A percentile compares a stretch with the other conserved stretches of the same genome.
phyloP scores from a whole-genome alignment of 2,329 filamentous ascomycete genomes.

The Paecilomyces variotii region DNA sequence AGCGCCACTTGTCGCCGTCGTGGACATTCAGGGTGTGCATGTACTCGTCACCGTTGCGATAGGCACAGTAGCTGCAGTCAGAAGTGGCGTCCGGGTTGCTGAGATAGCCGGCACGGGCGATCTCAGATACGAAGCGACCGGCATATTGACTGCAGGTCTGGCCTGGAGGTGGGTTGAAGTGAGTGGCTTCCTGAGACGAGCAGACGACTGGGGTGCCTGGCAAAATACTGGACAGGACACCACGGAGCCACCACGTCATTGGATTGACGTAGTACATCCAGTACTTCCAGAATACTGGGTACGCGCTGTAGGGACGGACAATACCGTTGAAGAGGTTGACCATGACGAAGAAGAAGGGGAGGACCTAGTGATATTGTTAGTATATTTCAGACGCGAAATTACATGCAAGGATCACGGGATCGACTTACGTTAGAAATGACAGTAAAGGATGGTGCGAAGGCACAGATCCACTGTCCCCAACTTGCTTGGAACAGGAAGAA shows the following conservation, averaged over 20 bases:
- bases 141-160: slow-evolving; percentile 61
- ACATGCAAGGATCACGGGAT: neutral
- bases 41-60: slow-evolving; percentile 58
- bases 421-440: slow-evolving; percentile 59
- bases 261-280: slow-evolving; percentile 65
- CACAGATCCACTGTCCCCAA: slow-evolving; percentile 80
- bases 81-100: slow-evolving; percentile 50
- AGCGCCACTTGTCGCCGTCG: slow-evolving; percentile 58
- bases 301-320: slow-evolving; percentile 56
- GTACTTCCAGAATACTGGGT: slow-evolving; percentile 65
- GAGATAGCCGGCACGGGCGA: slow-evolving; percentile 52
- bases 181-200: slow-evolving; percentile 49
- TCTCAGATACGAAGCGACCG: slow-evolving; percentile 44
- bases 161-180: slow-evolving; percentile 58
- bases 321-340: slow-evolving; percentile 71
- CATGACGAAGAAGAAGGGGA: slow-evolving; percentile 77
- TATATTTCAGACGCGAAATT: neutral
- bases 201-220: slow-evolving; percentile 45
- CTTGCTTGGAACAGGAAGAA: slow-evolving; percentile 68
- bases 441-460: slow-evolving; percentile 70
- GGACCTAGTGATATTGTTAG: slow-evolving; percentile 31
- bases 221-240: slow-evolving; percentile 58
- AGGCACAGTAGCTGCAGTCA: slow-evolving; percentile 65
- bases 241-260: slow-evolving; percentile 63
- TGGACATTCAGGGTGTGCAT: slow-evolving; percentile 51